Evolutionary conservation across 208 protist species (phyloP).

Genomic region (Leishmania gerbilli): DNA sequence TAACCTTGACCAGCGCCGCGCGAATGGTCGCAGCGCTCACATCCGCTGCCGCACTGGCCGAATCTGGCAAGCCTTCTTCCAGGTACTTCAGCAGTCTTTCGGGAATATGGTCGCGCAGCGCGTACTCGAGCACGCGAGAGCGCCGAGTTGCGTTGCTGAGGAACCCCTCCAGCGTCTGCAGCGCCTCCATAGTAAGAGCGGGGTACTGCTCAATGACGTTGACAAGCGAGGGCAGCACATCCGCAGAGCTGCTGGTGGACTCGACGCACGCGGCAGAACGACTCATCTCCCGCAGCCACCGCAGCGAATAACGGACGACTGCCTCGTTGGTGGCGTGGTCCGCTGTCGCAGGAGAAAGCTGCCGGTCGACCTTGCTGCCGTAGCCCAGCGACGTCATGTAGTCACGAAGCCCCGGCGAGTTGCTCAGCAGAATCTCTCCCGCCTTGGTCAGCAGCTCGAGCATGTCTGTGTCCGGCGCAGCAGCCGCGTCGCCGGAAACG

Average conservation of each 20-base stretch:
- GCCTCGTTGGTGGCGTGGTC: not conserved
- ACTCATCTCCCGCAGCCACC: slow-evolving; percentile 63
- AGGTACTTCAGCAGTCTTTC: slow-evolving; percentile 64
- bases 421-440: slow-evolving; percentile 48
- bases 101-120: slow-evolving; percentile 47
- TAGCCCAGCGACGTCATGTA: slow-evolving; percentile 74
- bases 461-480: slow-evolving; percentile 6
- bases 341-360: slow-evolving; percentile 19
- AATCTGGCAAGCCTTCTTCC: slow-evolving; percentile 49
- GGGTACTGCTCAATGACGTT: slow-evolving; percentile 34
- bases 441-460: slow-evolving; percentile 58
- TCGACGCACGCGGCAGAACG: slow-evolving; percentile 64
- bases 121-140: slow-evolving; percentile 35
- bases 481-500: not conserved
- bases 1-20: slow-evolving; percentile 80
- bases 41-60: slow-evolving; percentile 30
- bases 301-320: slow-evolving; percentile 33
- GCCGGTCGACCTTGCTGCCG: slow-evolving; percentile 53
- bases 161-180: slow-evolving; percentile 66
- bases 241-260: slow-evolving; percentile 38
- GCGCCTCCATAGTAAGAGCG: slow-evolving; percentile 31
- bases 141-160: slow-evolving; percentile 43
- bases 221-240: slow-evolving; percentile 52
- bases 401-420: slow-evolving; percentile 53
- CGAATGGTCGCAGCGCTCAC: slow-evolving; percentile 65